Evolutionary conservation across 805 yeast species (phyloP), one percentile per base, ranked within the genome.

Genomic region (Babjeviella inositovora): DNA sequence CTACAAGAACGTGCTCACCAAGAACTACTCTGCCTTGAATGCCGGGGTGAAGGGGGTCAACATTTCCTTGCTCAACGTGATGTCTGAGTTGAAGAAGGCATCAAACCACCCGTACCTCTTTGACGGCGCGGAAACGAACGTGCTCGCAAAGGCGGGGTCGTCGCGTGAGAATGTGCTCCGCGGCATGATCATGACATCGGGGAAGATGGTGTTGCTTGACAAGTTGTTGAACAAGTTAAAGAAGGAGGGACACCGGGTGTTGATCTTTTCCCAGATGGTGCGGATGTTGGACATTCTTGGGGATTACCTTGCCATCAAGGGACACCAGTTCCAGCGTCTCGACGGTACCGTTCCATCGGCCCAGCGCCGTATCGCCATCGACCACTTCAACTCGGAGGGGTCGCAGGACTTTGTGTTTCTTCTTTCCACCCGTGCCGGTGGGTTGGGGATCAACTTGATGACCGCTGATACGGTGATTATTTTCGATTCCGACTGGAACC

Each of bases 401-500:
- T 81, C 95, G 4, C 76, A 72, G 26, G 98, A 90, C 46, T 87
- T 85, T 43, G 92, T 73, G 2, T 90, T 90, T 32, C 49, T 90
- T 39, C 56, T 90, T 24, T 76, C 93, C 13, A 90, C 99, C 1
- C 70, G 99, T 56, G 99, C 99, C 8, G 99, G 99, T 57, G 99
- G 99, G 25, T 60, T 90, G 30, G 99, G 99, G 50, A 90, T 90
- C 44, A 90, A 90, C 46, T 60, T 90, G 44, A 90, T 90, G 98
- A 90, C 98, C 5, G 99, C 99, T 4, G 99, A 90, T 43, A 90
- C 99, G 6, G 99, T 90, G 14, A 81, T 90, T 36, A 87, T 90
- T 19, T 90, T 90, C 50, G 98, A 90, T 50, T 81, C 94, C 4
- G 98, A 90, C 53, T 90, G 98, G 98, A 90, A 90, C 43, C 98